Evolutionary conservation across 176 grass and related monocot genomes (phyloP), one percentile per base, ranked within the genome.

Genomic region (Cenchrus fungigraminus): DNA sequence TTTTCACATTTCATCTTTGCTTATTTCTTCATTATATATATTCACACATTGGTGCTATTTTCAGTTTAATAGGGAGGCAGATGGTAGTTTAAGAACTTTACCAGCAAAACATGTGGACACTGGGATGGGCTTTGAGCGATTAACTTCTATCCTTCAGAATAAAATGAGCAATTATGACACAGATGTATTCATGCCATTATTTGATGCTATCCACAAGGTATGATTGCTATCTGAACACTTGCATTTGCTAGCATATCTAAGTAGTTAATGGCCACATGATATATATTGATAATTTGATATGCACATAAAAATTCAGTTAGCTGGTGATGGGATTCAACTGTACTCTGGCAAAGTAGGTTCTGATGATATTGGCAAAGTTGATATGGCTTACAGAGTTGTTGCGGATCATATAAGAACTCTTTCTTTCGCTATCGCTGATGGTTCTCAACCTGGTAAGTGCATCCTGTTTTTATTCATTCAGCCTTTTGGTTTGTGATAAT

Each of bases 111-210:
- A 98, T 85, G 96, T 98, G 76, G 96, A 98, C 84, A 98, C 93
- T 51, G 96, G 96, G 84, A 0, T 95, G 93, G 96, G 93, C 53
- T 98, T 98, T 73, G 93, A 95, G 83, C 87, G 91, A 45, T 88
- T 95, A 73, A 92, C 93, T 79, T 98, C 96, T 34, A 91, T 95
- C 63, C 93, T 98, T 94, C 93, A 98, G 73, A 92, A 92, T 34
- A 98, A 98, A 90, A 92, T 98, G 96, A 95, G 93, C 91, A 98
- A 98, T 65, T 98, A 98, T 76, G 96, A 98, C 65, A 95, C 96
- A 6, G 91, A 95, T 80, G 32, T 98, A 73, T 98, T 98, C 76
- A 78, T 82, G 79, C 97, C 93, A 53, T 82, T 99, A 82, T 99
- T 99, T 88, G 91, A 96, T 82, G 91, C 88, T 47, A 96, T 99